Conservation (phyloP, 306 rosid species). For the Rosa multiflora region DNA sequence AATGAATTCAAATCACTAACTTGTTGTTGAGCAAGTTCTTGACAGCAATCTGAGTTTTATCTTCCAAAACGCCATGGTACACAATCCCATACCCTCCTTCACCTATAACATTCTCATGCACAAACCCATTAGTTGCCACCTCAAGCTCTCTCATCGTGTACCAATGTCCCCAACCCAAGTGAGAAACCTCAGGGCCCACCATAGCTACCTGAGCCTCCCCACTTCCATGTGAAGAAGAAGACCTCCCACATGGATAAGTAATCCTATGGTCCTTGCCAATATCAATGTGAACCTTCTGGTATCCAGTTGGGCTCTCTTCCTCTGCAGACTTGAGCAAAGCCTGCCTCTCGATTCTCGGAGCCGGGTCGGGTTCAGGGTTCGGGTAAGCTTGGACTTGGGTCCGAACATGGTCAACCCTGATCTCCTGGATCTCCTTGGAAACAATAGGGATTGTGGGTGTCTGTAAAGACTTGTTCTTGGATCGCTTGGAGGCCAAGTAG, state of each 20-base stretch:
- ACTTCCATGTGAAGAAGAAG: conserved; percentile 49
- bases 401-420: conserved; percentile 41
- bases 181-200: conserved; percentile 86
- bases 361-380: conserved; percentile 46
- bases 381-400: conserved; percentile 34
- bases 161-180: conserved; percentile 96
- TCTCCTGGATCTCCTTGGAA: conserved; percentile 79
- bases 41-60: conserved; percentile 63
- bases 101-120: conserved; percentile 73
- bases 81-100: conserved; percentile 94
- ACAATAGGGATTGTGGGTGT: conserved; percentile 55
- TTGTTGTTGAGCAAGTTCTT: conserved; percentile 86
- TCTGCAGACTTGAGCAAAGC: conserved; percentile 47
- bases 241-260: conserved; percentile 55
- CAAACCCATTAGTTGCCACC: conserved; percentile 62
- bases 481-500: conserved; percentile 62
- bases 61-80: conserved; percentile 70
- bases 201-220: conserved; percentile 56
- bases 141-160: conserved; percentile 88
- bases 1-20: conserved; percentile 13
- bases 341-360: conserved; percentile 36
- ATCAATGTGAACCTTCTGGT: conserved; percentile 59
- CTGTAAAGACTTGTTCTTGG: conserved; percentile 38
- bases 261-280: conserved; percentile 79
- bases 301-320: conserved; percentile 46